Conservation (phyloP, 495 filamentous ascomycete species). For the Penicillium verhagenii region DNA sequence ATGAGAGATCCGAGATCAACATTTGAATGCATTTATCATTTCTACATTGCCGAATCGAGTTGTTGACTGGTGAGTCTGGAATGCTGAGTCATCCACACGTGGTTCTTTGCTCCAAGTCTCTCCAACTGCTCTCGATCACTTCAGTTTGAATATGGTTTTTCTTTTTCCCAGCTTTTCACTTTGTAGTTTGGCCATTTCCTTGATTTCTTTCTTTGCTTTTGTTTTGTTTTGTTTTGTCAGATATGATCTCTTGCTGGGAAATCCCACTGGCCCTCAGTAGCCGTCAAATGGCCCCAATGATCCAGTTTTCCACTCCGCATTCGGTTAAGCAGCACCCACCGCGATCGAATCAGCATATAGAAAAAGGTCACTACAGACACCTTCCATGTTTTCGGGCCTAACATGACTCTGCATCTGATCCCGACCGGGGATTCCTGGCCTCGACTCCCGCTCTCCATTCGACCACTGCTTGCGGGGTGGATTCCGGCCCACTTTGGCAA, state of each 20-base stretch:
- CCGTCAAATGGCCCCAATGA: background rate
- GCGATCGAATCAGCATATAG: constrained; percentile 15
- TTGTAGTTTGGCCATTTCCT: too few species aligned
- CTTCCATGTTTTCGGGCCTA: constrained; percentile 22
- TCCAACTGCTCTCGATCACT: too few species aligned
- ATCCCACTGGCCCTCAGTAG: too few species aligned
- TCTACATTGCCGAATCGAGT: too few species aligned
- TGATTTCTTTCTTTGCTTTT: background rate
- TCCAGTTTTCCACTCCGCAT: constrained; percentile 8
- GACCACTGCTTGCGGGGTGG: constrained; percentile 28
- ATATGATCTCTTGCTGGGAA: too few species aligned
- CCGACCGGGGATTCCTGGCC: constrained; percentile 2
- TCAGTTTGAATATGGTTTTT: too few species aligned
- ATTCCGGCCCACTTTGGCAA: constrained; percentile 14
- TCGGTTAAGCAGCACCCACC: constrained; percentile 1
- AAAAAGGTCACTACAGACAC: constrained; percentile 9
- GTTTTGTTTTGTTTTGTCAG: background rate
- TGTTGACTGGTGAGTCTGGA: too few species aligned
- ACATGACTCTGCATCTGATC: constrained; percentile 8
- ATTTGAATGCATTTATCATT: background rate
- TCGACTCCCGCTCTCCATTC: constrained; percentile 5
- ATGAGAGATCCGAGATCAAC: too few species aligned
- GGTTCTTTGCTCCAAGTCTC: background rate
- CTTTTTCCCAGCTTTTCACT: too few species aligned
- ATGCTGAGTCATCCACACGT: constrained; percentile 3